These are phyloP conservation scores for Shiraia sp. DNA, from an alignment of 2,329 filamentous ascomycete species.

Conservation along the genomic window DNA sequence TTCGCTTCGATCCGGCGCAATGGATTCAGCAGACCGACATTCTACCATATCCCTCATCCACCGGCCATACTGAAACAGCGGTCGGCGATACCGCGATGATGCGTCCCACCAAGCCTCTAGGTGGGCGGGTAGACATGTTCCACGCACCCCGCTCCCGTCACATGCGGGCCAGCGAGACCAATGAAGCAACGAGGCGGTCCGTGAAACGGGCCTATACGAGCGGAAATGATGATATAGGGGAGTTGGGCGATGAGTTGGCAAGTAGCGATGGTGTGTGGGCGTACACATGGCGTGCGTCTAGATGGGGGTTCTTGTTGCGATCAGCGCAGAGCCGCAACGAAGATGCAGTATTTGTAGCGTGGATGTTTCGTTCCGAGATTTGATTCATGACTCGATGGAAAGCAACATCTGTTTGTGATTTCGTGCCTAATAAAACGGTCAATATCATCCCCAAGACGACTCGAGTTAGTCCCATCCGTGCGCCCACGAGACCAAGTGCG, in stretches of 20 bases:
- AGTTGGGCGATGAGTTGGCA: constrained; percentile 8
- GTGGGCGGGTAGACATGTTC: constrained; percentile 3
- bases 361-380: too few relatives aligned
- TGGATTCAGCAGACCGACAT: constrained; percentile 14
- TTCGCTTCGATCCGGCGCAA: neutral
- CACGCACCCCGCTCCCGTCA: constrained; percentile 12
- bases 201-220: neutral
- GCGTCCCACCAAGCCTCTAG: constrained; percentile 7
- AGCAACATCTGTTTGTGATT: too few relatives aligned
- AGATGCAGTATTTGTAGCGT: neutral
- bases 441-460: too few relatives aligned
- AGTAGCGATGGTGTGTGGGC: constrained; percentile 3
- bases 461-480: too few relatives aligned
- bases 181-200: constrained; percentile 6
- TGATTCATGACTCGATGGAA: too few relatives aligned
- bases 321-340: constrained; percentile 16
- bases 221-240: constrained; percentile 2
- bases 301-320: constrained; percentile 2
- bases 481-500: too few relatives aligned
- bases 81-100: constrained; percentile 14
- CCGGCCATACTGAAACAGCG: constrained; percentile 7
- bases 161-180: constrained; percentile 10
- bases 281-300: neutral
- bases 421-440: too few relatives aligned
- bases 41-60: constrained; percentile 1